Evolutionary conservation across 176 grass and related monocot genomes (phyloP).

Genomic region (Panicum miliaceum): DNA sequence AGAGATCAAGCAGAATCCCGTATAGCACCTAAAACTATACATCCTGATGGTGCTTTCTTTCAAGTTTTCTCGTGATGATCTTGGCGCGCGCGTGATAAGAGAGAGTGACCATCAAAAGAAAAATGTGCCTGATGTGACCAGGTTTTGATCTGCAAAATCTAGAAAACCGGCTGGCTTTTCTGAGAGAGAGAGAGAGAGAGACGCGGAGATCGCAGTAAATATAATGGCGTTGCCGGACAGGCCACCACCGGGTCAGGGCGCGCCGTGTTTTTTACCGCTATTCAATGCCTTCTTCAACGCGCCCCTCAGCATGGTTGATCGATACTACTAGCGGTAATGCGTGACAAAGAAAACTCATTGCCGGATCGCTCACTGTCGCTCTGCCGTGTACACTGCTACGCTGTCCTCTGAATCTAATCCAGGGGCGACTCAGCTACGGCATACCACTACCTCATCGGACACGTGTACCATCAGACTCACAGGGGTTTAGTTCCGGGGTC

Average conservation of each 20-base stretch:
- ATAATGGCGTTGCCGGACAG: slow-evolving; percentile 14
- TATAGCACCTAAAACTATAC: too few relatives aligned
- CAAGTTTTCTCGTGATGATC: not conserved
- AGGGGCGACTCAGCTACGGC: not conserved
- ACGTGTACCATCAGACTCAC: not conserved
- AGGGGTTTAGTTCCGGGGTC: not conserved
- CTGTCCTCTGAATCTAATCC: slow-evolving; percentile 14
- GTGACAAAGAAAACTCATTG: not conserved
- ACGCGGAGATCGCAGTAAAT: not conserved
- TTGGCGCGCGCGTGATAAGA: not conserved
- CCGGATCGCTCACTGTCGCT: not conserved
- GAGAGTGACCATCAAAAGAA: not conserved
- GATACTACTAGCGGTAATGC: not conserved
- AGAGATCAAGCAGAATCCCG: too few relatives aligned
- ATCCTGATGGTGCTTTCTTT: not conserved
- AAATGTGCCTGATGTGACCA: not conserved
- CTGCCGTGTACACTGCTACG: too few relatives aligned
- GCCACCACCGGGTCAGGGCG: not conserved
- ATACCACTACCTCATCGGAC: not conserved
- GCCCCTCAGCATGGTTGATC: not conserved
- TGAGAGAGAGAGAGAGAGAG: too few relatives aligned
- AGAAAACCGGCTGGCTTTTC: not conserved
- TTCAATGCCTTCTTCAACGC: not conserved
- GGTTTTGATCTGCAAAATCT: slow-evolving; percentile 23
- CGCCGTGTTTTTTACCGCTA: not conserved